phyloP scores from a whole-genome alignment of 345 rosid genomes.

The Anacardium occidentale region DNA sequence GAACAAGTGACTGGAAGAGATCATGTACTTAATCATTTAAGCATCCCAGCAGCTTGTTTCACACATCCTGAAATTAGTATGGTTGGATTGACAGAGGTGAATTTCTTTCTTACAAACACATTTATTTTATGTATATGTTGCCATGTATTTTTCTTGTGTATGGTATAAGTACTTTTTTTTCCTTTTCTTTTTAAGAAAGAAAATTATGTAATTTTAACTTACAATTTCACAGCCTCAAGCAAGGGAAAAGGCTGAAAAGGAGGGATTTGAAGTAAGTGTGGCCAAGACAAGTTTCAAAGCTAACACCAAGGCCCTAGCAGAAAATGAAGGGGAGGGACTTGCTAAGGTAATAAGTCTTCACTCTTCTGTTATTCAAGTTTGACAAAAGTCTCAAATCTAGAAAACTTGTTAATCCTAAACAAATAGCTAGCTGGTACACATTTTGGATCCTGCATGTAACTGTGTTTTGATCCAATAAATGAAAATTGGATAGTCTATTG shows the following conservation, averaged over 20 bases:
- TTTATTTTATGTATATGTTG: not conserved
- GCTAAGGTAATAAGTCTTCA: conserved; percentile 66
- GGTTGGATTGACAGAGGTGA: conserved; percentile 98
- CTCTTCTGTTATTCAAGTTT: not conserved
- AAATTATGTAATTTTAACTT: conserved; percentile 12
- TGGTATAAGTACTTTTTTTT: not conserved
- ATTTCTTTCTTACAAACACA: conserved; percentile 2
- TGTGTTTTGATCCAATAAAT: not conserved
- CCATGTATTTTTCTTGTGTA: not conserved
- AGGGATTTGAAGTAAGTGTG: conserved; percentile 85
- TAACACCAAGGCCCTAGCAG: conserved; percentile 96
- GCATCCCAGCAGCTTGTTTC: conserved; percentile 99
- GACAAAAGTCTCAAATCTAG: not conserved
- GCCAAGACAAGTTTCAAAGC: conserved; percentile 98
- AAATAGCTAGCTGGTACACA: not conserved
- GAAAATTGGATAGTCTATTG: not conserved
- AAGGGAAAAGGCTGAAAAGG: conserved; percentile 84
- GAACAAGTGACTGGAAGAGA: conserved; percentile 94
- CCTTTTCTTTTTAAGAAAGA: not conserved
- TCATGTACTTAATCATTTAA: conserved; percentile 86
- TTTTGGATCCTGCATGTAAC: not conserved
- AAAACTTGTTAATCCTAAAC: not conserved
- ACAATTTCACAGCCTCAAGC: conserved; percentile 81
- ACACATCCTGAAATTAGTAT: conserved; percentile 99
- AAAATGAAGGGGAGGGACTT: conserved; percentile 96